These are phyloP conservation scores for Chaetoceros tenuissimus DNA, from an alignment of 108 stramenopile species.

Conservation along the genomic window DNA sequence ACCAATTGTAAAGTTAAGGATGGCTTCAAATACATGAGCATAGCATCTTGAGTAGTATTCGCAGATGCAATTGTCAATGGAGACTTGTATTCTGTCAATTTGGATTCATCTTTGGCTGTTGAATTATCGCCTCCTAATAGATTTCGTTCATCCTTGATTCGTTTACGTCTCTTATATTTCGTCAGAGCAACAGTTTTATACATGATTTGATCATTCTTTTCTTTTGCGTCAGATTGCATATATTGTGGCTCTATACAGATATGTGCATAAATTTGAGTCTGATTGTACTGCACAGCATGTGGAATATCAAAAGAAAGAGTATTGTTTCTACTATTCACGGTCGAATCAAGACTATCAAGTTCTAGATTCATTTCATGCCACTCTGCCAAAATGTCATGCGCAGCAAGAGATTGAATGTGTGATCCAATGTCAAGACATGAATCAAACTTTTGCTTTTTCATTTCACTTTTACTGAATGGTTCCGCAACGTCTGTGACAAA, in stretches of 20 bases:
- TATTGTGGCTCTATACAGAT: constrained; percentile 15
- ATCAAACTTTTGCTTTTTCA: not conserved
- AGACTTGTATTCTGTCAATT: not conserved
- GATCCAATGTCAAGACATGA: not conserved
- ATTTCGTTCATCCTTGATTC: constrained; percentile 34
- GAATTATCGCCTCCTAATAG: constrained; percentile 20
- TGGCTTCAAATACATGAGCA: constrained; percentile 40
- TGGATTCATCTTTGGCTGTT: not conserved
- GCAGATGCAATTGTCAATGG: constrained; percentile 22
- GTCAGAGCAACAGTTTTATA: constrained; percentile 32
- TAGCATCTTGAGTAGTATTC: constrained; percentile 36
- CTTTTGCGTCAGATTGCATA: not conserved
- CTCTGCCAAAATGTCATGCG: not conserved
- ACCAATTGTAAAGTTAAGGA: constrained; percentile 41
- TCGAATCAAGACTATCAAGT: constrained; percentile 8
- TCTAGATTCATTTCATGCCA: not conserved
- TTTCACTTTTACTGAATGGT: not conserved
- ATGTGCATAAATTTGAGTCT: constrained; percentile 34
- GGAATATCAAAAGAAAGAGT: constrained; percentile 23
- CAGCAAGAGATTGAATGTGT: constrained; percentile 2
- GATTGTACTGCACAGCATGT: constrained; percentile 23
- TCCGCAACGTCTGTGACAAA: constrained; percentile 1
- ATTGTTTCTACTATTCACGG: constrained; percentile 23
- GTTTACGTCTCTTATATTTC: constrained; percentile 28
- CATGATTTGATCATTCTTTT: constrained; percentile 24